Evolutionary conservation across 2,329 filamentous ascomycete genomes (phyloP), one percentile per base, ranked within the genome.

Genomic region (Aspergillus sp.): DNA sequence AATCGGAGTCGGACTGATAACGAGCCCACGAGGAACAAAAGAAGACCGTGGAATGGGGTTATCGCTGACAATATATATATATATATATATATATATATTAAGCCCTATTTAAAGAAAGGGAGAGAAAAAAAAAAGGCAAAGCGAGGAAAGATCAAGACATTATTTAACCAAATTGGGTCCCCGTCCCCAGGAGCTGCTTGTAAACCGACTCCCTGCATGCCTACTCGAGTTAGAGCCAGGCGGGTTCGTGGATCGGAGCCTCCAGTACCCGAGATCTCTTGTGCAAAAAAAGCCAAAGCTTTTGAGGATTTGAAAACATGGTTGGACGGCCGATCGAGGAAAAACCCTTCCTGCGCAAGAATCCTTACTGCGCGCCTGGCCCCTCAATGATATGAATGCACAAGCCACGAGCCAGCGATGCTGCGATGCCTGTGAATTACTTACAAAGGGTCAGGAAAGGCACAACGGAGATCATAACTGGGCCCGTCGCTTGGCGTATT

Each of bases 261-360:
- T 44, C 43, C 41, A 57, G 17, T 37, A 44, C 43, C 55, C 55
- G 55, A 57, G 43, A 46, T 52, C 44, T 47, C 35, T 57, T 57
- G 49, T 57, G 55, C 55, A 57, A 52, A 9, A 31, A 31, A 7
- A 49, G 51, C 43, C n/a, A 45, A 53, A n/a, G 31, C 46, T 25
- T n/a, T 19, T 3, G 27, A 25, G 7, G 5, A 31, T 31, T 31
- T 31, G 9, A 11, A 11, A 9, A 31, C 3, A 9, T 31, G 40
- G 46, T 9, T 48, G 46, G 46, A 14, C 31, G 4, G 40, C 19
- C 39, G 50, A 52, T 45, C 40, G n/a, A 17, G n/a, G n/a, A 43
- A 21, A 19, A 39, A 31, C 9, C 8, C 27, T 31, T 11, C 11
- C 27, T 31, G 27, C 27, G 27, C 7, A 19, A 21, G 33, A 39